Percentiles rank a stretch among this genome's conserved stretches.
Evolutionary conservation across 371 early-diverging fungal species (phyloP).

Genomic region (Mucor lusitanicus): DNA sequence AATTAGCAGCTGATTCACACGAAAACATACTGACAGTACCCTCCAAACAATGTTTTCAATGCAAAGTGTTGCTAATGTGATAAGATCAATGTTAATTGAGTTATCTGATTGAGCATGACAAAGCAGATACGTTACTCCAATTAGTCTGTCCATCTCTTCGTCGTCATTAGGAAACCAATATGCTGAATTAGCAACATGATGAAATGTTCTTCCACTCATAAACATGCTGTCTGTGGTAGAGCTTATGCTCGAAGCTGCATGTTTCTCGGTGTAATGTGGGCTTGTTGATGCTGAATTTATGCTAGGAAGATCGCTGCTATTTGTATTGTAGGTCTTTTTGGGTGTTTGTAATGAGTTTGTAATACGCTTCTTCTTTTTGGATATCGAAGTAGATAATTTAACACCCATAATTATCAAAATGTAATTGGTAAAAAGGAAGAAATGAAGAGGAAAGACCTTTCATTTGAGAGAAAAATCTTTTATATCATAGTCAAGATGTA

Average conservation of each 20-base stretch:
- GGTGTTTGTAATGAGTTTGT: constrained; percentile 1
- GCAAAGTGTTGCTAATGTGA: constrained; percentile 35
- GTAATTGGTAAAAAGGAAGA: background rate
- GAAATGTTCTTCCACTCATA: constrained; percentile 14
- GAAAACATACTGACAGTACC: constrained; percentile 5
- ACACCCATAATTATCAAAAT: constrained; percentile 7
- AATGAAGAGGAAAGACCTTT: background rate
- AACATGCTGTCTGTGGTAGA: constrained; percentile 10
- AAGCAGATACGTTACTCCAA: constrained; percentile 27
- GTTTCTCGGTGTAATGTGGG: background rate
- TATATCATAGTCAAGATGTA: background rate
- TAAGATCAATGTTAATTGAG: constrained; percentile 6
- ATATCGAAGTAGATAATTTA: constrained; percentile 9
- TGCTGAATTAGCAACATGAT: constrained; percentile 24
- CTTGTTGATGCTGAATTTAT: background rate
- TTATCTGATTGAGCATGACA: constrained; percentile 4
- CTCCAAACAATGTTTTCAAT: constrained; percentile 30
- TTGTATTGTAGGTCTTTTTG: constrained; percentile 4
- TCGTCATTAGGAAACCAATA: constrained; percentile 51
- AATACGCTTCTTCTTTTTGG: constrained; percentile 11
- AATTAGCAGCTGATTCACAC: background rate
- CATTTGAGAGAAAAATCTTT: constrained; percentile 5
- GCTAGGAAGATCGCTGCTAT: background rate
- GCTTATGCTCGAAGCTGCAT: background rate
- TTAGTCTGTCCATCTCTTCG: constrained; percentile 43